A percentile compares a stretch with the other conserved stretches of the same genome.
These are phyloP conservation scores for Sugiyamaella paludigena DNA, from an alignment of 1,139 yeast genomes.

Conservation along the genomic window DNA sequence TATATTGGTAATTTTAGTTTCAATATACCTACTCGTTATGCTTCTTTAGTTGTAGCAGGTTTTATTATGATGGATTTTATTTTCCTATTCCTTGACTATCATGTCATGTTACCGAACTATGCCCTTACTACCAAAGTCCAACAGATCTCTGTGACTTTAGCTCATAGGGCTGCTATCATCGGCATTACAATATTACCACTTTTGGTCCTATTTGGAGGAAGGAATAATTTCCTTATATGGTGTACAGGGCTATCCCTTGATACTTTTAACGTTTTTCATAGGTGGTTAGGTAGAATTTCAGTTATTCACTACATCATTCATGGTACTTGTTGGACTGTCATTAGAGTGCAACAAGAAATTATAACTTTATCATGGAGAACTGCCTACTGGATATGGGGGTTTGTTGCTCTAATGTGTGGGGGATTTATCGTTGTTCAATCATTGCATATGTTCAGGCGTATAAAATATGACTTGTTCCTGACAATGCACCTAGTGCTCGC, in stretches of 20 bases:
- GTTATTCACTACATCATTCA: slow-evolving; percentile 46
- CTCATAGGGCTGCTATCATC: slow-evolving; percentile 59
- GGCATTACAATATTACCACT: slow-evolving; percentile 51
- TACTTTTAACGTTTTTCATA: slow-evolving; percentile 61
- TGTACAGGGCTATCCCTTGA: slow-evolving; percentile 65
- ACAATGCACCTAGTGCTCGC: slow-evolving; percentile 58
- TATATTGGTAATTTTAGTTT: slow-evolving; percentile 32
- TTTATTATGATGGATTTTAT: slow-evolving; percentile 46
- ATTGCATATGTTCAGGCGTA: slow-evolving; percentile 49
- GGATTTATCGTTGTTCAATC: slow-evolving; percentile 49
- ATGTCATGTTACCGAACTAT: slow-evolving; percentile 41
- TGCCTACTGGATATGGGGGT: slow-evolving; percentile 51
- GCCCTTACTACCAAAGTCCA: slow-evolving; percentile 34
- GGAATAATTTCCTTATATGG: slow-evolving; percentile 65
- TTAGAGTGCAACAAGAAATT: slow-evolving; percentile 4
- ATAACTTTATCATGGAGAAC: slow-evolving; percentile 24
- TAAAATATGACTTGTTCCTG: slow-evolving; percentile 63
- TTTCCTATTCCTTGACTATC: slow-evolving; percentile 42
- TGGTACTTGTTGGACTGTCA: slow-evolving; percentile 29
- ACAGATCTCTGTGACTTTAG: slow-evolving; percentile 53
- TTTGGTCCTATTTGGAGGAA: slow-evolving; percentile 56
- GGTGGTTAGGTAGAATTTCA: slow-evolving; percentile 60
- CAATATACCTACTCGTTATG: slow-evolving; percentile 60
- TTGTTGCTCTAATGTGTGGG: slow-evolving; percentile 45
- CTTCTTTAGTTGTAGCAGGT: slow-evolving; percentile 46